These are phyloP conservation scores for Xylaria palmicola DNA, from an alignment of 495 filamentous ascomycete genomes.

Conservation along the genomic window DNA sequence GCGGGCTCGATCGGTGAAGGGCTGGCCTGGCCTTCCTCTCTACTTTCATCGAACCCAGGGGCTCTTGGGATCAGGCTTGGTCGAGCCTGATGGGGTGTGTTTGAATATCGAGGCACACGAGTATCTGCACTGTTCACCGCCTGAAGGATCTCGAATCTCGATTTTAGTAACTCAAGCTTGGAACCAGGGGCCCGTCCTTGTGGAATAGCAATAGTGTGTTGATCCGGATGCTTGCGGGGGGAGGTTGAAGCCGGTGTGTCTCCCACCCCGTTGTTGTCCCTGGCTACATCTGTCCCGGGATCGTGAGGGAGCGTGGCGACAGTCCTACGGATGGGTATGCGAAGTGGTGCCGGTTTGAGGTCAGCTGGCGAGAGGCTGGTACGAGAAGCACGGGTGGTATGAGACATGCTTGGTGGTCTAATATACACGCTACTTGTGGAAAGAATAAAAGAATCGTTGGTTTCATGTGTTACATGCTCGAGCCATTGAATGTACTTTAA, in stretches of 20 bases:
- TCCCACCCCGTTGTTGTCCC: background rate
- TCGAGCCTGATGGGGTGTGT: conserved; percentile 11
- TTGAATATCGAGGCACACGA: conserved; percentile 1
- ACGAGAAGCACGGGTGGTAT: background rate
- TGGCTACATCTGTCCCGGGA: background rate
- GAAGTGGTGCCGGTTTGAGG: conserved; percentile 15
- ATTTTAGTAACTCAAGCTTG: conserved; percentile 35
- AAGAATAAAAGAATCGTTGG: conserved; percentile 4
- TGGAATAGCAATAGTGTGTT: background rate
- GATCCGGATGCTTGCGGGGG: background rate
- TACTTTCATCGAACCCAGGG: background rate
- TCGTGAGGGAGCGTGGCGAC: background rate
- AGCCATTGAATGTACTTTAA: background rate
- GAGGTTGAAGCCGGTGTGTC: background rate
- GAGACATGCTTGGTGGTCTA: background rate
- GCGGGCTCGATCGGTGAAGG: background rate
- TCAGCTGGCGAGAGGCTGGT: background rate
- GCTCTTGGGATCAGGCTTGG: conserved; percentile 15
- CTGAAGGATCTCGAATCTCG: conserved; percentile 44
- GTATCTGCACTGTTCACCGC: conserved; percentile 26
- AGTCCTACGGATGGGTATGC: conserved; percentile 2
- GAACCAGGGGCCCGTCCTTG: conserved; percentile 16
- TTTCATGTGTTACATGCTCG: conserved; percentile 3
- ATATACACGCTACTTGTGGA: conserved; percentile 1
- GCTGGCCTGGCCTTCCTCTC: background rate